Conservation (phyloP, 1,139 yeast genomes). For the Protomyces lactucae-debilis region DNA sequence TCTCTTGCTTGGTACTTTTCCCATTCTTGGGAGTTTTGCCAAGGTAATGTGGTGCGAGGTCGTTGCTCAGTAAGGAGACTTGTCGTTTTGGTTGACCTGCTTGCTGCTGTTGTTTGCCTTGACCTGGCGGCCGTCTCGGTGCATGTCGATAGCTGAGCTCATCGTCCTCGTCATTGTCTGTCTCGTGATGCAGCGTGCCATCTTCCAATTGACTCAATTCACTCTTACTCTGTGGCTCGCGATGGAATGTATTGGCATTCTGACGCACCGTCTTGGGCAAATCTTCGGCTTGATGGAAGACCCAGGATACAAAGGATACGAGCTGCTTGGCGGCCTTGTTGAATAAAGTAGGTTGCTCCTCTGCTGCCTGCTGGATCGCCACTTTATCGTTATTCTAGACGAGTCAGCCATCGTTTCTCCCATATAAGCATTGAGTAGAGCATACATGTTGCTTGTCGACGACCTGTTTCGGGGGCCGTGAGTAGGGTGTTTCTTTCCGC, state of each 20-base stretch:
- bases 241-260: slow-evolving; percentile 12
- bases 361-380: background rate
- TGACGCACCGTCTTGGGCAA: slow-evolving; percentile 8
- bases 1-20: background rate
- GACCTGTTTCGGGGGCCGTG: background rate
- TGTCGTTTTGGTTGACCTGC: background rate
- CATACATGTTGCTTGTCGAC: background rate
- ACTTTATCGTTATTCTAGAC: background rate
- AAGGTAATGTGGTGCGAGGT: slow-evolving; percentile 24
- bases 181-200: slow-evolving; percentile 5
- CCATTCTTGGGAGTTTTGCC: slow-evolving; percentile 20
- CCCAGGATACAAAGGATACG: slow-evolving; percentile 13
- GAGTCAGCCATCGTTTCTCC: too few relatives aligned
- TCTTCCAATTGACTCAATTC: slow-evolving; percentile 12
- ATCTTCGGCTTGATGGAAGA: slow-evolving; percentile 10
- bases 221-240: slow-evolving; percentile 10
- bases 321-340: slow-evolving; percentile 14
- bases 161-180: background rate
- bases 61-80: slow-evolving; percentile 13
- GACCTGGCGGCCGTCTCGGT: background rate
- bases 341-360: background rate
- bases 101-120: background rate
- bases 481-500: background rate
- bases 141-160: background rate
- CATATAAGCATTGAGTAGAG: too few relatives aligned